Base-by-base conservation (phyloP, 2,329 filamentous ascomycete species). In the Teratosphaeriaceae sp. region DNA sequence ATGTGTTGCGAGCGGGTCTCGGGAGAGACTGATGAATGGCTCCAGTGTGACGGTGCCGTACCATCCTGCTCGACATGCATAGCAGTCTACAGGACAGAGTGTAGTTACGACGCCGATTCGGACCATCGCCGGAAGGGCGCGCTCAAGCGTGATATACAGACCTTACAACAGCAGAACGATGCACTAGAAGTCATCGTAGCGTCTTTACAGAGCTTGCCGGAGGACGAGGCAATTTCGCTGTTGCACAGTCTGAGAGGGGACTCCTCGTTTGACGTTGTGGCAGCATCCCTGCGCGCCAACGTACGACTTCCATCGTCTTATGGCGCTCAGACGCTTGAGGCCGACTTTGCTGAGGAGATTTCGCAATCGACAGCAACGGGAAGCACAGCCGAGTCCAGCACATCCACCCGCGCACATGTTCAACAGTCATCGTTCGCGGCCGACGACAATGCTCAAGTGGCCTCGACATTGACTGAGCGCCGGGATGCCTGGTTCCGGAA, bases 51-150 rank as follows among this genome's bases (percentile, higher is more conserved):
- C 56, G 71, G 72, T 26, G 60, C 62, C 24, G 58, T 64, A 11
- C 72, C 72, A 24, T 56, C 66, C 5, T 76, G 73, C 56, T 70
- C 70, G 18, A 73, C 72, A 9, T 75, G 73, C 50, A 65, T 62
- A 7, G 68, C 70, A 16, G 71, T 75, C 8, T 75, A 75, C 55
- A 63, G 66, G 40, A 73, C 70, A 9, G 62, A 70, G 30, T 76
- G 73, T 56, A 58, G 51, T 47, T 75, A 75, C 56, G 72, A 74
- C 50, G 60, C 63, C 16, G 70, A 73, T 47, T 68, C 63, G 49
- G 71, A 74, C 49, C 68, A 65, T 47, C 60, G 69, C 26, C 66
- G 71, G 26, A 69, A 68, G 47, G 62, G 64, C 5, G 63, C 64
- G 2, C 51, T 66, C 16, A 67, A 68, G 40, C 53, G 63, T 24